These are phyloP conservation scores for Agaricus blazei DNA, from an alignment of 768 basidiomycete species.

Conservation along the genomic window DNA sequence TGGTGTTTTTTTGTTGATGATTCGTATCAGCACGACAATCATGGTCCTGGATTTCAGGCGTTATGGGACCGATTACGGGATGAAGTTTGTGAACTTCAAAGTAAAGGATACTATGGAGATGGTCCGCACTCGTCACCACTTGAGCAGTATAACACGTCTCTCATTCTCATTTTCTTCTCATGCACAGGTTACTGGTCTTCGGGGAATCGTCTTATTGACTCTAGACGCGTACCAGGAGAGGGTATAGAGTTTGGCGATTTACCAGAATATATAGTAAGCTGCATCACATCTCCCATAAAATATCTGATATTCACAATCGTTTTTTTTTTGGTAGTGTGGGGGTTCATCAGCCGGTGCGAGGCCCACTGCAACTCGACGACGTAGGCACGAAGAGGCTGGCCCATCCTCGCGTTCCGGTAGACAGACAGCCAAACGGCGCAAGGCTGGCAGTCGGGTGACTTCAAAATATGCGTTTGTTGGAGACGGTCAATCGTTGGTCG, in stretches of 20 bases:
- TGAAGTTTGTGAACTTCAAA: slow-evolving; percentile 69
- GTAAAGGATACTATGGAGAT: slow-evolving; percentile 77
- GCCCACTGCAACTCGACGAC: slow-evolving; percentile 45
- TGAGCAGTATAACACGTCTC: neutral
- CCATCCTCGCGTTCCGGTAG: slow-evolving; percentile 55
- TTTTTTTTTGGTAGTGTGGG: slow-evolving; percentile 50
- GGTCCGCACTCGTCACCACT: slow-evolving; percentile 32
- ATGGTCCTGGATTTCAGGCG: slow-evolving; percentile 70
- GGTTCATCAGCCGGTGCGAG: slow-evolving; percentile 66
- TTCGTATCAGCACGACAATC: slow-evolving; percentile 65
- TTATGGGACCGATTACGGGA: slow-evolving; percentile 62
- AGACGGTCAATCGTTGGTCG: slow-evolving; percentile 47
- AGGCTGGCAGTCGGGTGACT: slow-evolving; percentile 65
- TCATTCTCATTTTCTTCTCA: neutral
- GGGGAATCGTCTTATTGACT: slow-evolving; percentile 66
- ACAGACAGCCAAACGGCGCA: slow-evolving; percentile 64
- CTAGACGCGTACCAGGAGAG: slow-evolving; percentile 44
- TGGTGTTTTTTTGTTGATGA: neutral
- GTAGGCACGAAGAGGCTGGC: slow-evolving; percentile 31
- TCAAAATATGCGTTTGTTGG: slow-evolving; percentile 57
- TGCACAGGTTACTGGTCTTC: slow-evolving; percentile 75
- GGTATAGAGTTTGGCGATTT: slow-evolving; percentile 52
- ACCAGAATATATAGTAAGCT: slow-evolving; percentile 71
- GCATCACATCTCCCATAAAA: neutral
- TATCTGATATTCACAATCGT: neutral